Base-by-base conservation (phyloP, 352 stramenopile species). In the Pythium pectinolyticum region DNA sequence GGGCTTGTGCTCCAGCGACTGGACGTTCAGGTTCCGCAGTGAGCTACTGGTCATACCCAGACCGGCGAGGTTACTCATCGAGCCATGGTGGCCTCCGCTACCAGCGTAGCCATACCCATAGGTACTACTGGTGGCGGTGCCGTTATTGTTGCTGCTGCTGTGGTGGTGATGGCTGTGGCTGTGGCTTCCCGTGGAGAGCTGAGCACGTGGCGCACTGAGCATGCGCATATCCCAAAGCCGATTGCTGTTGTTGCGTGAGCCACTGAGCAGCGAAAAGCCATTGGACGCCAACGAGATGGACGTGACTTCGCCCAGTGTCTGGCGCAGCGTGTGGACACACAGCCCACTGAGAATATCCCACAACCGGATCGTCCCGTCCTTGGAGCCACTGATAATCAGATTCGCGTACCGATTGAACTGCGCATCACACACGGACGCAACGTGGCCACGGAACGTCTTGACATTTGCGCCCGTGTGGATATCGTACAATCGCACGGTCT, bases 301-400 rank as follows among this genome's bases (percentile, higher is more conserved):
- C 37, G 86, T 95, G 40, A 96, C 88, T 63, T 96, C 86, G 27
- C 88, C 84, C 17, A 95, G 72, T 10, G 86, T 94, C 66, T 95
- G 88, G 27, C 82, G 74, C 41, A 96, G 63, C 14, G 86, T 96
- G 61, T 94, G 86, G 15, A 96, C 84, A 39, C 88, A 96, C 1
- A 96, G 68, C 0, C 88, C 84, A 65, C 84, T 94, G 19, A 96
- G 75, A 39, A 94, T 96, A 66, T 95, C 86, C 86, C 86, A 95
- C 56, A 96, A 70, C 20, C 86, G 82, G 51, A 95, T 94, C 10
- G 80, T 88, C 35, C 85, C 82, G 66, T 96, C 86, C 56, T 96
- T 95, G 31, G 88, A 94, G 27, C 80, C 86, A 49, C 84, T 94
- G 12, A 94, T 80, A 30, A 96, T 80, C 27, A 96, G 77, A 63